A percentile compares a stretch with the other conserved stretches of the same genome.
Conservation (phyloP, 148 eudicot species). For the Camellia sinensis region DNA sequence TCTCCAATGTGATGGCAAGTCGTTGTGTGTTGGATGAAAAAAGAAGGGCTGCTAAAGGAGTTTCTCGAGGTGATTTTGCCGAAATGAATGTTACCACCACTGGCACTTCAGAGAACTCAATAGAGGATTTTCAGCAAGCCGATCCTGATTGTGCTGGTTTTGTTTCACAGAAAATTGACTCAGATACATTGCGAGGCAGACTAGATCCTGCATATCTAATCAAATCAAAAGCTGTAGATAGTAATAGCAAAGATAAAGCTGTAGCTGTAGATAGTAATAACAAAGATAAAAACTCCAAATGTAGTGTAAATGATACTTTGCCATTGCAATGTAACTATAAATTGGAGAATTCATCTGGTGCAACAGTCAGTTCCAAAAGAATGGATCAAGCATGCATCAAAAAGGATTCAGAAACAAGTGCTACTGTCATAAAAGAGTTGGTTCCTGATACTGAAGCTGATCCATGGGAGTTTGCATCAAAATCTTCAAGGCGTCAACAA, state of each 20-base stretch:
- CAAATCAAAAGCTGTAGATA: conserved; percentile 35
- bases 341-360: conserved; percentile 22
- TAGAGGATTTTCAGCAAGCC: conserved; percentile 23
- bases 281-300: conserved; percentile 31
- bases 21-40: conserved; percentile 17
- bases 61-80: conserved; percentile 17
- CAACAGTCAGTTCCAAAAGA: conserved; percentile 23
- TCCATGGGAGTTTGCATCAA: conserved; percentile 63
- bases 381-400: conserved; percentile 19
- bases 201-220: conserved; percentile 23
- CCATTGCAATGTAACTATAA: conserved; percentile 26
- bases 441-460: conserved; percentile 61
- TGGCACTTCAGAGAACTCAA: conserved; percentile 8
- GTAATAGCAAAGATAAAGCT: conserved; percentile 22
- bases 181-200: conserved; percentile 26
- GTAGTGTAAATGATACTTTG: conserved; percentile 20
- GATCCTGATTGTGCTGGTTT: conserved; percentile 23
- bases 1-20: conserved; percentile 21
- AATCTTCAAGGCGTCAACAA: conserved; percentile 52
- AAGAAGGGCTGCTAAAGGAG: conserved; percentile 26
- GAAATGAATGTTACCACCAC: conserved; percentile 17
- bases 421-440: conserved; percentile 44
- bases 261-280: conserved; percentile 20
- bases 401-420: conserved; percentile 31
- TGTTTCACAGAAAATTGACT: conserved; percentile 23